These are phyloP conservation scores for Tetrahymena elliotti DNA, from an alignment of 73 alveolate species.

Conservation along the genomic window DNA sequence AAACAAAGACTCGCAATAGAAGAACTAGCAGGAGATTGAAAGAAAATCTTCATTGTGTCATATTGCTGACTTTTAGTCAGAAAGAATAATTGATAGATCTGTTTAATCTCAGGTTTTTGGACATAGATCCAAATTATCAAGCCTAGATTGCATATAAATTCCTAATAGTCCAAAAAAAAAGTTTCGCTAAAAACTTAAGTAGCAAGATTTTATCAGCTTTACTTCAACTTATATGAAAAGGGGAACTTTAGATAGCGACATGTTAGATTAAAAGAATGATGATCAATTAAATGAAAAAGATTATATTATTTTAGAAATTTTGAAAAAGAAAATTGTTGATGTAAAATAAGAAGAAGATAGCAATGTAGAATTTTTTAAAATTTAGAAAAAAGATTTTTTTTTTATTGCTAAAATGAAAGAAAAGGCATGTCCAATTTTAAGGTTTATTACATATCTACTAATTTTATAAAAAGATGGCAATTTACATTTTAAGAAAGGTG, in stretches of 20 bases:
- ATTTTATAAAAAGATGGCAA: neutral
- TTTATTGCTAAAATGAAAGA: neutral
- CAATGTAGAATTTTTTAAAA: neutral
- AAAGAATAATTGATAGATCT: neutral
- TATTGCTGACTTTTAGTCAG: neutral
- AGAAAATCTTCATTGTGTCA: neutral
- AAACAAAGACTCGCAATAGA: neutral
- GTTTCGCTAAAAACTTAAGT: neutral
- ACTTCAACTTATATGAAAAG: neutral
- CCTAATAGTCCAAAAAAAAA: neutral
- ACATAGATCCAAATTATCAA: neutral
- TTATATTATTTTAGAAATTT: neutral
- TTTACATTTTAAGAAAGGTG: neutral
- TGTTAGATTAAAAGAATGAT: neutral
- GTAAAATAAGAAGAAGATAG: neutral
- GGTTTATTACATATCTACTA: neutral
- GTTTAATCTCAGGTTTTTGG: neutral
- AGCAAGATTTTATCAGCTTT: neutral
- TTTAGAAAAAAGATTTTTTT: neutral
- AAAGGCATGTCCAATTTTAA: neutral
- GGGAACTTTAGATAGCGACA: neutral
- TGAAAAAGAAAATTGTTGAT: neutral
- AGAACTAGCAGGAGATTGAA: neutral
- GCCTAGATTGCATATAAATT: neutral
- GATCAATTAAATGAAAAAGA: neutral